Evolutionary conservation across 768 basidiomycete species (phyloP), one percentile per base, ranked within the genome.

Genomic region (Russula virescens): DNA sequence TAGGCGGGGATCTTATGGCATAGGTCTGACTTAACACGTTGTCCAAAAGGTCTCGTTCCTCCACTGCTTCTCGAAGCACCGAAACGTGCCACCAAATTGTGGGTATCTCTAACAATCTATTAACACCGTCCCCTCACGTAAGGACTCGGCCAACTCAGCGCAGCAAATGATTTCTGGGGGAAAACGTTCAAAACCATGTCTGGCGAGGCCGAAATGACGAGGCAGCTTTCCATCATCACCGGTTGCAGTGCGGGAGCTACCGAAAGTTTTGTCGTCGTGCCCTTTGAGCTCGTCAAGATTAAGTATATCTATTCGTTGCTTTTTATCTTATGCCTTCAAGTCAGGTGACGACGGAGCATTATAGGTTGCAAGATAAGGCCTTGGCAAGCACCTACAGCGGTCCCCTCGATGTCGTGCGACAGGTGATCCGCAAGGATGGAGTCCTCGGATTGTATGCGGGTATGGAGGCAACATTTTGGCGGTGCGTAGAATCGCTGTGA

Each of bases 401-500:
- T 3, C 95, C 97, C 0, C 81, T 94, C 72, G 95, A 96, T 63
- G 96, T 96, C 18, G 82, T 99, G 19, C 86, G 81, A 67, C 85
- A 91, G 68, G 79, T 94, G 31, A 73, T 97, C 52, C 80, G 73
- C 68, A 88, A 86, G 62, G 86, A 92, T 38, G 96, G 96, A 31
- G 54, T 89, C 5, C 75, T 98, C 0, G 95, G 93, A 21, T 75
- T 98, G 26, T 98, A 98, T 71, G 85, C 85, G 25, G 95, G 97
- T 40, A 95, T 98, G 89, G 97, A 98, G 72, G 84, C 93, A 14
- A 98, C 96, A 2, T 96, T 98, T 77, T 98, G 96, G 96, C 83
- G 95, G 91, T 91, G 59, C 40, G 76, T 55, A 21, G 45, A 34
- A 23, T 31, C 18, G 50, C 31, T 47, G 25, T 28, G 16, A 18